Conservation (phyloP, 495 filamentous ascomycete species). For the Daldinia concentrica region DNA sequence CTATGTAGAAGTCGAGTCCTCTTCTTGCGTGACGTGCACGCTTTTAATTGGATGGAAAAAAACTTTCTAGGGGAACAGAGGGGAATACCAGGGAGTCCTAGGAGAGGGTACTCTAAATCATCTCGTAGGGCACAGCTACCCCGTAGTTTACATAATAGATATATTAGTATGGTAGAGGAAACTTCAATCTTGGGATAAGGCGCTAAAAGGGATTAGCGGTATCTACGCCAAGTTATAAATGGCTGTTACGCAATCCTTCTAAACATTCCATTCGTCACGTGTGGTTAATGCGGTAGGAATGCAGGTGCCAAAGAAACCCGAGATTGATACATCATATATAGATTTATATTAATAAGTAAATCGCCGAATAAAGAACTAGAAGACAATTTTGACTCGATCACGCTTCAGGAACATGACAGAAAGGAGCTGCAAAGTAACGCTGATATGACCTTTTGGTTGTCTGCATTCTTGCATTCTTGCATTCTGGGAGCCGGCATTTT, state of each 20-base stretch:
- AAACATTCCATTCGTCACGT: neutral
- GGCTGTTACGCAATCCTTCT: neutral
- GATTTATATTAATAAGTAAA: slow-evolving; percentile 4
- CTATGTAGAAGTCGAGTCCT: neutral
- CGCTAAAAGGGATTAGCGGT: slow-evolving; percentile 15
- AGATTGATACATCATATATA: neutral
- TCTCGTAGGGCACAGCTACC: slow-evolving; percentile 26
- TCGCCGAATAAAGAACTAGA: neutral
- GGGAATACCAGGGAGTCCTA: neutral
- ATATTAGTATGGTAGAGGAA: slow-evolving; percentile 5
- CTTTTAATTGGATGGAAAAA: neutral
- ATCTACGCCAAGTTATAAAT: neutral
- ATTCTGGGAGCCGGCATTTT: slow-evolving; percentile 35
- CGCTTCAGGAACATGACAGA: slow-evolving; percentile 3
- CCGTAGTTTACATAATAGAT: slow-evolving; percentile 24
- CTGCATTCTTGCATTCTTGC: slow-evolving; percentile 10
- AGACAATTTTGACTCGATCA: neutral
- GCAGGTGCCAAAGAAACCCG: neutral
- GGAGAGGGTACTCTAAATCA: neutral
- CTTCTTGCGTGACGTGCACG: neutral
- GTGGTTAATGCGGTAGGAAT: neutral
- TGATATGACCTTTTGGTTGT: slow-evolving; percentile 25
- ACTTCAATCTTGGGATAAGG: slow-evolving; percentile 8
- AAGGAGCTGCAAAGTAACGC: slow-evolving; percentile 40
- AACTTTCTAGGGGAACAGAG: neutral